Base-by-base conservation (phyloP, 305 asterid species). In the Fraxinus greggii region DNA sequence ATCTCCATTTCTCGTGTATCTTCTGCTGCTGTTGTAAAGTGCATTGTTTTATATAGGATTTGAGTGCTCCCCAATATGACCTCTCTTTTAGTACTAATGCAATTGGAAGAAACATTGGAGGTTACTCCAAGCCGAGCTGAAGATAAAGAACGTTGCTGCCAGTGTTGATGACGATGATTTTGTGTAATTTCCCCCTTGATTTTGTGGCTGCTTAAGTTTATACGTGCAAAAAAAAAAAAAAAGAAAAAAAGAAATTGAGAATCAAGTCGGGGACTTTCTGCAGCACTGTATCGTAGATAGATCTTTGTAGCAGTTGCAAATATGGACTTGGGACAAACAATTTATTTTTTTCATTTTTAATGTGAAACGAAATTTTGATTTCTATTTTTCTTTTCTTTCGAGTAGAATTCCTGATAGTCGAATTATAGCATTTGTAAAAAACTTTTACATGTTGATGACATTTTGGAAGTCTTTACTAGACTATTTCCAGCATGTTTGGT, bases 271-370 rank as follows among this genome's bases (percentile, higher is more conserved):
- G 90, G 83, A 91, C 86, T 72, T 84, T 65, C 80, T 81, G 85
- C 90, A 88, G 86, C 90, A 42, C 59, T 78, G 81, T 84, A 77
- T 77, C 83, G 84, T 84, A 75, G 87, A 83, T 85, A 79, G 83
- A 65, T 88, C 83, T 86, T 81, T 88, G 88, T 88, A 91, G 84
- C 84, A 88, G 87, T 89, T 85, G 85, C 91, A 87, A 84, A 88
- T 85, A 86, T 84, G 81, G 82, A 79, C 80, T 42, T 79, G 85
- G 67, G 82, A 75, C 56, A 65, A 77, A 84, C 72, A 83, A 59
- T n/a, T 79, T 72, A 75, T 83, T 40, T 63, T 42, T 77, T 59
- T 26, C 29, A 24, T 32, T 72, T 40, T 75, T 13, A 35, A 38
- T 56, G 78, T 86, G 77, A 76, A 76, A 80, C 67, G 76, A 72